A percentile compares a stretch with the other conserved stretches of the same genome.
phyloP scores from a whole-genome alignment of 164 flowering plant species.

The Tinospora cordifolia region DNA sequence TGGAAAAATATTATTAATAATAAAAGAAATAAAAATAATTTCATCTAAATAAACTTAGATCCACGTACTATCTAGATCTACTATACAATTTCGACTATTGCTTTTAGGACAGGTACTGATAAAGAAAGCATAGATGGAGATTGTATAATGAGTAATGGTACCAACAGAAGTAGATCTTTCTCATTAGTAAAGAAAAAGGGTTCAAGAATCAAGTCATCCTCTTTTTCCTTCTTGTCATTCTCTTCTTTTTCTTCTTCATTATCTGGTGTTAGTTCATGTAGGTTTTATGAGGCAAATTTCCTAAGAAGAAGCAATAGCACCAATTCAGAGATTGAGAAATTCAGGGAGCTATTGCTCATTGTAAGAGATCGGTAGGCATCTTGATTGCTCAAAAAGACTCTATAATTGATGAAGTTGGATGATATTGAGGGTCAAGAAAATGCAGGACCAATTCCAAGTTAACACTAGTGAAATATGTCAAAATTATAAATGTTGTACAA shows the following conservation, averaged over 20 bases:
- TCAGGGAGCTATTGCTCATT: constrained; percentile 36
- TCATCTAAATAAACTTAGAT: no score
- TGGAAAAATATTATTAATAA: no score
- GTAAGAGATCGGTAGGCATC: constrained; percentile 43
- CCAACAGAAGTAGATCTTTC: constrained; percentile 38
- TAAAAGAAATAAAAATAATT: no score
- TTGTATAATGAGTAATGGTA: not conserved
- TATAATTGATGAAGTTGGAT: constrained; percentile 32
- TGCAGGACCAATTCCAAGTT: no score
- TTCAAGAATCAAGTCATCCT: constrained; percentile 31
- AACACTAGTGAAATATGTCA: no score
- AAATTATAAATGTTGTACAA: no score
- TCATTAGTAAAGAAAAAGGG: constrained; percentile 41
- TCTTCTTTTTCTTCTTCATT: constrained; percentile 26
- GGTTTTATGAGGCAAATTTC: constrained; percentile 27
- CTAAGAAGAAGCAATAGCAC: constrained; percentile 56
- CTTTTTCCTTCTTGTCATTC: constrained; percentile 35
- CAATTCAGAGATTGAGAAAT: constrained; percentile 31
- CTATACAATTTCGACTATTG: no score
- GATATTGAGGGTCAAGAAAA: constrained; percentile 34
- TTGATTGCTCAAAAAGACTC: constrained; percentile 29
- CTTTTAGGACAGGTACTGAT: constrained; percentile 18
- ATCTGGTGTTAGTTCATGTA: constrained; percentile 29
- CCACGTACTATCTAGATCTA: no score
- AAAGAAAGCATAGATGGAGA: constrained; percentile 28